phyloP scores from a whole-genome alignment of 1,284 basidiomycete species.

The Ustanciosporium gigantosporum region DNA sequence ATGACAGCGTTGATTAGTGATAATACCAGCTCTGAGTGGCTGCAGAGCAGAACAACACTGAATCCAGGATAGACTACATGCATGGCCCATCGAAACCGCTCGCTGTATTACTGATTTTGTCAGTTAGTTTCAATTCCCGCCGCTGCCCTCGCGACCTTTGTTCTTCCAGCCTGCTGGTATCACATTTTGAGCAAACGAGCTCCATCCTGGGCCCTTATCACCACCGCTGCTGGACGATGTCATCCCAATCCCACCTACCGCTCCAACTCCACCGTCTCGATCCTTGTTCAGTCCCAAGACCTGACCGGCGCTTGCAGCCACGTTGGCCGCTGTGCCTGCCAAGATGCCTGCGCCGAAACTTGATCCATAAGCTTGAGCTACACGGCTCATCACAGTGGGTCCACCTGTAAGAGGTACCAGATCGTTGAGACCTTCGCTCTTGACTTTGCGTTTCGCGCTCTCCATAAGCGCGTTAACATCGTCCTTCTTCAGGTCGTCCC shows the following conservation, averaged over 20 bases:
- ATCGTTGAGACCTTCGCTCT: conserved; percentile 54
- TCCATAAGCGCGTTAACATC: conserved; percentile 92
- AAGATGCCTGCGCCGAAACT: conserved; percentile 32
- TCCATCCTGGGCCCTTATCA: conserved; percentile 4
- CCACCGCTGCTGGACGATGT: too few species aligned
- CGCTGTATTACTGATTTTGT: too few species aligned
- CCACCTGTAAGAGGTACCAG: conserved; percentile 45
- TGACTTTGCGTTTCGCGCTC: conserved; percentile 85
- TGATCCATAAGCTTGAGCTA: conserved; percentile 39
- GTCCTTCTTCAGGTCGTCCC: conserved; percentile 86
- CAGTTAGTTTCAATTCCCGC: too few species aligned
- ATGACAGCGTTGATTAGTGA: too few species aligned
- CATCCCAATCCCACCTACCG: not conserved
- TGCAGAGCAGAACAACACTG: too few species aligned
- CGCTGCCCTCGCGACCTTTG: conserved; percentile 15
- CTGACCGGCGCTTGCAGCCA: conserved; percentile 22
- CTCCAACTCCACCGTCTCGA: not conserved
- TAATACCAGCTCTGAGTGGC: too few species aligned
- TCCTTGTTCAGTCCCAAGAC: conserved; percentile 8
- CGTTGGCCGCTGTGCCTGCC: conserved; percentile 15
- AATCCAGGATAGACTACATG: too few species aligned
- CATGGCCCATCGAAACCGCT: too few species aligned
- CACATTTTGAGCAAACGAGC: conserved; percentile 1
- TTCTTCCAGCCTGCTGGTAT: conserved; percentile 27
- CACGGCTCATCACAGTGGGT: conserved; percentile 52